Conservation (phyloP, 202 grass and related monocot species). For the Panicum hallii region DNA sequence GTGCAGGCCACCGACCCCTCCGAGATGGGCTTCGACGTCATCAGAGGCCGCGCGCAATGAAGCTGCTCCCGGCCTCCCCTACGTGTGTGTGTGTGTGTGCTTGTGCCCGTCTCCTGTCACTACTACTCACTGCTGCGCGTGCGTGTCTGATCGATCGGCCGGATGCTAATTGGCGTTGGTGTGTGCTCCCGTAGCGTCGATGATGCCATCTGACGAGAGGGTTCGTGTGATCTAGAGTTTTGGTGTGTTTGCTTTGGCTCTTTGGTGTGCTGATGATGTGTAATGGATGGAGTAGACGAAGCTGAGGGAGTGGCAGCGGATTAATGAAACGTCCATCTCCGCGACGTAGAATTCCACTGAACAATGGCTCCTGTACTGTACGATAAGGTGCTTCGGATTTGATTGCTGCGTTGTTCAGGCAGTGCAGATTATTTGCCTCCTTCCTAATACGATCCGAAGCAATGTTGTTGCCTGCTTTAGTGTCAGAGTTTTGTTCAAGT, state of each 20-base stretch:
- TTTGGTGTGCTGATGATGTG: constrained; percentile 29
- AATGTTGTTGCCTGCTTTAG: neutral
- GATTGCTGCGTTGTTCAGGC: neutral
- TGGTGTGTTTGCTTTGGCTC: neutral
- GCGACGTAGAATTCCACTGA: constrained; percentile 66
- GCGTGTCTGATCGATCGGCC: constrained; percentile 32
- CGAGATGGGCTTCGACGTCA: constrained; percentile 97
- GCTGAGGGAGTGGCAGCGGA: constrained; percentile 57
- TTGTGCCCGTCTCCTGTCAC: neutral
- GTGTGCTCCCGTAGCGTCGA: constrained; percentile 1
- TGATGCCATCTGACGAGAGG: constrained; percentile 39
- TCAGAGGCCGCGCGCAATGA: constrained; percentile 89
- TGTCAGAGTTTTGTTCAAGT: neutral
- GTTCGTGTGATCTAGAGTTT: neutral
- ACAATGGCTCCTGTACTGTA: constrained; percentile 31
- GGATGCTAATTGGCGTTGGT: constrained; percentile 38
- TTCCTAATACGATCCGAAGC: neutral
- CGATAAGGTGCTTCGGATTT: neutral
- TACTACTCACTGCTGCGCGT: neutral
- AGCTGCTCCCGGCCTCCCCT: too few relatives aligned
- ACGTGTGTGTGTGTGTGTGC: neutral
- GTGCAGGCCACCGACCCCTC: constrained; percentile 93
- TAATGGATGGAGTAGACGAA: constrained; percentile 15
- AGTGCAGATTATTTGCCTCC: neutral
- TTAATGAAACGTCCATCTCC: constrained; percentile 61